Conservation (phyloP, 2,329 filamentous ascomycete species). For the Colletotrichum musicola region DNA sequence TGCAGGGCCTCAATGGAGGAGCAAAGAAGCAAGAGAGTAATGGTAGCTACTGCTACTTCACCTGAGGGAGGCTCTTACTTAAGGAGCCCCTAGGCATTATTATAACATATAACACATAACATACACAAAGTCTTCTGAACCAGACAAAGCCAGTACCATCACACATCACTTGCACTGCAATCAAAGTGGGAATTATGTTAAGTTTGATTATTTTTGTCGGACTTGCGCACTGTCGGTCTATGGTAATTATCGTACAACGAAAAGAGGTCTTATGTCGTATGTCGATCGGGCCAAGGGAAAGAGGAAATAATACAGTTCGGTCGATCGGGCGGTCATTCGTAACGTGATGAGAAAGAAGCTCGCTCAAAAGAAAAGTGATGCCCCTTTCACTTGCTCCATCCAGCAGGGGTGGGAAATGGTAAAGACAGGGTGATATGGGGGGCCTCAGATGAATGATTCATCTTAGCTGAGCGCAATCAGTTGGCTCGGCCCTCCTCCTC, state of each 20-base stretch:
- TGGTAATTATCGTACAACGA: constrained; percentile 28
- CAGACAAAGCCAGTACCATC: no score
- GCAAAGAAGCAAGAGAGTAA: no score
- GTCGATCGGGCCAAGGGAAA: constrained; percentile 25
- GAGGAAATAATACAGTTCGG: constrained; percentile 7
- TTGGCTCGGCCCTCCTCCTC: constrained; percentile 9
- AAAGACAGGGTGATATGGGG: background rate
- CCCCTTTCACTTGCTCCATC: background rate
- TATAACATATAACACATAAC: no score
- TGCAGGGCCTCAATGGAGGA: no score
- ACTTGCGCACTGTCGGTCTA: constrained; percentile 23
- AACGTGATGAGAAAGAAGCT: constrained; percentile 16
- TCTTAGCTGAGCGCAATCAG: background rate
- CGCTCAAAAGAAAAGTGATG: background rate
- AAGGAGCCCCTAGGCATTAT: no score
- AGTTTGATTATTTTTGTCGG: constrained; percentile 4
- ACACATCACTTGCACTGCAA: no score
- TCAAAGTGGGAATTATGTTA: background rate
- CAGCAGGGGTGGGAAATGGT: background rate
- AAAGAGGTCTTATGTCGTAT: constrained; percentile 6
- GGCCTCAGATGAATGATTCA: background rate
- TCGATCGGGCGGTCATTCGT: constrained; percentile 17
- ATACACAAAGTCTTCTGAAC: no score
- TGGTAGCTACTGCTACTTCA: no score
- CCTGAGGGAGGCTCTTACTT: no score